Conservation (phyloP, 495 filamentous ascomycete species). For the Aspergillus homomorphus region DNA sequence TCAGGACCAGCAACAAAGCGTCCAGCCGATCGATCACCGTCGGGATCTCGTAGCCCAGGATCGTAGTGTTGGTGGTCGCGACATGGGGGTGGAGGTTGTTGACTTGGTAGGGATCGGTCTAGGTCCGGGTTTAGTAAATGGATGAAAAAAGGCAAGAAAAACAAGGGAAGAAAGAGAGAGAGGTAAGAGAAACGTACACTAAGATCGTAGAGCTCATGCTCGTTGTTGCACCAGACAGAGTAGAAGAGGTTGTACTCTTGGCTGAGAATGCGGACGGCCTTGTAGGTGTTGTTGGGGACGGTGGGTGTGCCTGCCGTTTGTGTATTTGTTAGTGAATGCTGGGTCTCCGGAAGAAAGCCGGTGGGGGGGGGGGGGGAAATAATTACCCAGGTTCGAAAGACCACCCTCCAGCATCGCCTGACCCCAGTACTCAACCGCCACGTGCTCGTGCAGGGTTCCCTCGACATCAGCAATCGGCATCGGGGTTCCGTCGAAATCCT, state of each 20-base stretch:
- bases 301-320: not conserved
- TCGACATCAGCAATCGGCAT: slow-evolving; percentile 37
- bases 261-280: slow-evolving; percentile 49
- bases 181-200: slow-evolving; percentile 23
- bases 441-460: slow-evolving; percentile 54
- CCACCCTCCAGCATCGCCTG: slow-evolving; percentile 43
- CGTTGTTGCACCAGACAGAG: slow-evolving; percentile 55
- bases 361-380: too few relatives aligned
- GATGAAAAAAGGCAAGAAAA: not conserved
- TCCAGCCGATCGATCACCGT: slow-evolving; percentile 49
- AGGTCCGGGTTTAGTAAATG: slow-evolving; percentile 3
- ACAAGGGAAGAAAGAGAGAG: too few relatives aligned
- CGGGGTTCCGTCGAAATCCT: slow-evolving; percentile 51
- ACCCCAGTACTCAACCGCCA: slow-evolving; percentile 58
- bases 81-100: slow-evolving; percentile 40
- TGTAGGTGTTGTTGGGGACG: slow-evolving; percentile 52
- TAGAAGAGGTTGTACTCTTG: slow-evolving; percentile 51
- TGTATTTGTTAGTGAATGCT: not conserved
- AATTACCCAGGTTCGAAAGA: slow-evolving; percentile 13
- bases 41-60: slow-evolving; percentile 35
- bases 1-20: slow-evolving; percentile 54
- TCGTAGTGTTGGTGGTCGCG: slow-evolving; percentile 4
- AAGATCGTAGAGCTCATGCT: slow-evolving; percentile 55
- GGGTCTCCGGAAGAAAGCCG: not conserved
- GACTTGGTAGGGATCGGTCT: slow-evolving; percentile 52